Percentiles rank a stretch among this genome's conserved stretches.
These are phyloP conservation scores for Camellia lanceoleosa DNA, from an alignment of 148 eudicot genomes.

Conservation along the genomic window DNA sequence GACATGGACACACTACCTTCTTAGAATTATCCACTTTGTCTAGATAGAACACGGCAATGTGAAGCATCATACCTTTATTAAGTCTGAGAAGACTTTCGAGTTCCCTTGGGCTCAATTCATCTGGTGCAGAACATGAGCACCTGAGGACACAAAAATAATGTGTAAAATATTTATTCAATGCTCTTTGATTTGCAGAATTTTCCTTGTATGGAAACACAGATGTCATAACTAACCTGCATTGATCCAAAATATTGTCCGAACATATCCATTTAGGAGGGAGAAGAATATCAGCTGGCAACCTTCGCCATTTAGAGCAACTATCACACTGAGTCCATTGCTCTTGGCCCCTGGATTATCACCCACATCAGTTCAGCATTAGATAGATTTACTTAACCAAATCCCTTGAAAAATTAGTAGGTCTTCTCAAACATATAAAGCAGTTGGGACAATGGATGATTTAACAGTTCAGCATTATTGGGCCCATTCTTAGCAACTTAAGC, in stretches of 20 bases:
- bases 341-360: slow-evolving; percentile 40
- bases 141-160: slow-evolving; percentile 30
- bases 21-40: not conserved
- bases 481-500: not conserved
- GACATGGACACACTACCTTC: too few relatives aligned
- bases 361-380: slow-evolving; percentile 5
- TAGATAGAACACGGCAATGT: slow-evolving; percentile 10
- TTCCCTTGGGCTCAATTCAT: slow-evolving; percentile 52
- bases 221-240: slow-evolving; percentile 41
- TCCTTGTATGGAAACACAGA: not conserved
- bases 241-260: slow-evolving; percentile 62
- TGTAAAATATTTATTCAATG: not conserved
- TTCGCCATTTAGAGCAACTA: slow-evolving; percentile 72
- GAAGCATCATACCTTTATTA: slow-evolving; percentile 45
- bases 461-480: not conserved
- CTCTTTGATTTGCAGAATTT: not conserved
- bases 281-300: slow-evolving; percentile 59
- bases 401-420: not conserved
- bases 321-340: slow-evolving; percentile 84
- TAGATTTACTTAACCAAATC: slow-evolving; percentile 5
- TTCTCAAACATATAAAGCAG: slow-evolving; percentile 1
- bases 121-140: slow-evolving; percentile 63
- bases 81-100: slow-evolving; percentile 43
- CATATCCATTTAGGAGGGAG: slow-evolving; percentile 79
- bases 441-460: too few relatives aligned